phyloP scores from a whole-genome alignment of 805 yeast genomes.

The Candida hispaniensis region DNA sequence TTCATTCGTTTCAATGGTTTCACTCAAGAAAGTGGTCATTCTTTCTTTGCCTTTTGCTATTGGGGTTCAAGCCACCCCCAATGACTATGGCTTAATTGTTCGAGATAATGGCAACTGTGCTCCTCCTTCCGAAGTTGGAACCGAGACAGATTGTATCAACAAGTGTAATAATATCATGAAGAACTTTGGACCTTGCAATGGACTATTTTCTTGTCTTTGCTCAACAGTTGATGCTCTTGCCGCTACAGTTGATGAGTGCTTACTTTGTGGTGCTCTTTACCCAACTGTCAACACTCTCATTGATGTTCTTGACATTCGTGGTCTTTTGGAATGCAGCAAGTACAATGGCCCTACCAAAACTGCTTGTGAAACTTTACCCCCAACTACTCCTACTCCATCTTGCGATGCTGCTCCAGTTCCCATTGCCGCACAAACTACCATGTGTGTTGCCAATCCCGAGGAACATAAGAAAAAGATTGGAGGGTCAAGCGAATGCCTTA shows the following conservation, averaged over 20 bases:
- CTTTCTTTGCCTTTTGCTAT: conserved; percentile 12
- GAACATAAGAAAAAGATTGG: conserved; percentile 11
- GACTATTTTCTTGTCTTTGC: conserved; percentile 4
- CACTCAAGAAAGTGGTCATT: conserved; percentile 2
- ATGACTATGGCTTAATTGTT: conserved; percentile 3
- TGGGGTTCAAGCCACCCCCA: conserved; percentile 5
- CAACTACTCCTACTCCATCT: conserved; percentile 14
- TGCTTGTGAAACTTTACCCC: conserved; percentile 4
- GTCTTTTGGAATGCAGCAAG: conserved; percentile 6
- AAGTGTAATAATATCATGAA: conserved; percentile 7
- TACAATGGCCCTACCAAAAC: conserved; percentile 5
- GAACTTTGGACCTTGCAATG: conserved; percentile 1
- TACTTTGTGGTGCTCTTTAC: conserved; percentile 12
- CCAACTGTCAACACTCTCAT: conserved; percentile 4
- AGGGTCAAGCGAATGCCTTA: conserved; percentile 5
- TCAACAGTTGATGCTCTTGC: neutral
- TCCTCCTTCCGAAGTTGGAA: conserved; percentile 2
- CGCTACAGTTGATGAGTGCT: conserved; percentile 4
- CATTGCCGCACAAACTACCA: conserved; percentile 24
- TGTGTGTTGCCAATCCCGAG: conserved; percentile 11
- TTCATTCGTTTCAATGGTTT: conserved; percentile 3
- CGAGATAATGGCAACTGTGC: conserved; percentile 1
- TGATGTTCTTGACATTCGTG: conserved; percentile 1
- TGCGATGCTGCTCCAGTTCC: conserved; percentile 19
- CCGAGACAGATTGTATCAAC: conserved; percentile 8